Percentiles rank a stretch among this genome's conserved stretches.
Conservation (phyloP, 2,329 filamentous ascomycete genomes). For the Didymella pinodella region DNA sequence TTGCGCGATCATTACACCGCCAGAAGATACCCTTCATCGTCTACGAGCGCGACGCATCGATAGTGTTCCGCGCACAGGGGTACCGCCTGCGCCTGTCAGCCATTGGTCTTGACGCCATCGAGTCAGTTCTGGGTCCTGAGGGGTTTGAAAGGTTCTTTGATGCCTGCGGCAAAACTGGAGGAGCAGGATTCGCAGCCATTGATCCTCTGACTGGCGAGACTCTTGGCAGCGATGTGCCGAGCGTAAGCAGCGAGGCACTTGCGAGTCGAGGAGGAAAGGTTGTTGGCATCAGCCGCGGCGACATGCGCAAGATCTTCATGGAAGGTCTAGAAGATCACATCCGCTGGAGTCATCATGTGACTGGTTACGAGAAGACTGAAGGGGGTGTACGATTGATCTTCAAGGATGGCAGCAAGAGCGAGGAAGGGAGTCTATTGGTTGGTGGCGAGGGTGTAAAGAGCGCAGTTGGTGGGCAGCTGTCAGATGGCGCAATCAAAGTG, state of each 20-base stretch:
- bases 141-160: conserved; percentile 66
- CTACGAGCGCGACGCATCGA: conserved; percentile 55
- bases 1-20: conserved; percentile 41
- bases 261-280: conserved; percentile 65
- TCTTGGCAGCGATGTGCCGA: conserved; percentile 33
- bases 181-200: conserved; percentile 59
- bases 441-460: conserved; percentile 71
- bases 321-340: conserved; percentile 64
- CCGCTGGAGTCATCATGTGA: conserved; percentile 64
- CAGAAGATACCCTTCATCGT: conserved; percentile 45
- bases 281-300: conserved; percentile 68
- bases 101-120: conserved; percentile 67
- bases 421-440: conserved; percentile 66
- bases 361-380: conserved; percentile 64
- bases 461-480: conserved; percentile 66
- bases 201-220: conserved; percentile 63
- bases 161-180: conserved; percentile 66
- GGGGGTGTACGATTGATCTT: conserved; percentile 66
- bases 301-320: conserved; percentile 68
- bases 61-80: conserved; percentile 68
- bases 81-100: conserved; percentile 67
- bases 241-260: conserved; percentile 45
- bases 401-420: conserved; percentile 65
- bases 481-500: conserved; percentile 64
- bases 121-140: conserved; percentile 62